Conservation (phyloP, 2,329 filamentous ascomycete species). For the Thielaviopsis cerberus region DNA sequence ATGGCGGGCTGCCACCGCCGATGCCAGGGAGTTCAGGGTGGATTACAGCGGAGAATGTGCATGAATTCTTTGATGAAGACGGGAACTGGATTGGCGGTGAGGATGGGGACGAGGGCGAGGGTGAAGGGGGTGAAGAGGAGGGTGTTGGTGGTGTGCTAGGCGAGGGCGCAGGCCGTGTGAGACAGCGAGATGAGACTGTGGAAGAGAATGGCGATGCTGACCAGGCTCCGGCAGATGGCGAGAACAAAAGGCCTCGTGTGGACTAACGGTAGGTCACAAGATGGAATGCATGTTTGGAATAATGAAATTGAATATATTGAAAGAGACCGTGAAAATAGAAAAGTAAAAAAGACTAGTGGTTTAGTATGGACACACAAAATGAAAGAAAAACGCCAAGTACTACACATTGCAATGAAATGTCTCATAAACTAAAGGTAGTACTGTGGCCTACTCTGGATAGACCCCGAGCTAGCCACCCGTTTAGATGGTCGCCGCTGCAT, state of each 20-base stretch:
- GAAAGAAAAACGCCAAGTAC: neutral
- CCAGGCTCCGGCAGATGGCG: constrained; percentile 21
- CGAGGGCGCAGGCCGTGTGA: constrained; percentile 43
- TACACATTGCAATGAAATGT: neutral
- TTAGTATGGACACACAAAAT: neutral
- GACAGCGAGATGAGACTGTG: constrained; percentile 34
- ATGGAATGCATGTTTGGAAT: neutral
- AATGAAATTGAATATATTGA: neutral
- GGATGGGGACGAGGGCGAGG: constrained; percentile 37
- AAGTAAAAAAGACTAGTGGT: neutral
- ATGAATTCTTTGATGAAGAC: constrained; percentile 63
- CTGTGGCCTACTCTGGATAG: neutral
- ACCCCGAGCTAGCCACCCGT: neutral
- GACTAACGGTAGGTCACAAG: constrained; percentile 20
- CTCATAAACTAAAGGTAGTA: neutral
- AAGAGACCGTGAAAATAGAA: neutral
- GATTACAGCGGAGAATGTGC: constrained; percentile 85
- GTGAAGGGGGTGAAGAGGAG: constrained; percentile 41
- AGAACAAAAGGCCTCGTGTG: constrained; percentile 30
- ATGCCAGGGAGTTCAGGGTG: constrained; percentile 59
- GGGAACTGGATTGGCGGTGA: constrained; percentile 51
- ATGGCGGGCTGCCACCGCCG: constrained; percentile 41
- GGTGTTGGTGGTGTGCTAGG: constrained; percentile 35
- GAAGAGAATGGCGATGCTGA: constrained; percentile 30
- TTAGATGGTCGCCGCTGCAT: neutral